A percentile compares a stretch with the other conserved stretches of the same genome.
phyloP scores from a whole-genome alignment of 164 flowering plant genomes.

The Umbilicus rupestris region DNA sequence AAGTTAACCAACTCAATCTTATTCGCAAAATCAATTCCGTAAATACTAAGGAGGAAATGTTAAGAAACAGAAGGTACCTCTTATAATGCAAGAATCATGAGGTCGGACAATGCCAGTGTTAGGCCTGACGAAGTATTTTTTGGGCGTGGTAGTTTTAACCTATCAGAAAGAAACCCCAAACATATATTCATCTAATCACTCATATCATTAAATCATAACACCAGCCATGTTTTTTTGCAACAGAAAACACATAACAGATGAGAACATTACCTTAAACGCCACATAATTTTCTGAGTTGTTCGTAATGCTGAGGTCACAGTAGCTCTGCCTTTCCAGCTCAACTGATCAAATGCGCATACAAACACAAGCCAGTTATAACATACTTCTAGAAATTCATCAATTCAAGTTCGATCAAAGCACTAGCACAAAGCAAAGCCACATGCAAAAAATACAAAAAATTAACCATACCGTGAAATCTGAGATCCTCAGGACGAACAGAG shows the following conservation, averaged over 20 bases:
- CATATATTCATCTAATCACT: background rate
- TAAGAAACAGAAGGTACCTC: conserved; percentile 32
- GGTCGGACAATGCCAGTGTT: conserved; percentile 79
- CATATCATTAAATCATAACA: background rate
- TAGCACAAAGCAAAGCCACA: background rate
- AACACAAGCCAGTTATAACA: background rate
- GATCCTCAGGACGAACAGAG: conserved; percentile 72
- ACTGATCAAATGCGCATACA: conserved; percentile 26
- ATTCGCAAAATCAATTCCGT: background rate
- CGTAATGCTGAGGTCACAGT: conserved; percentile 75
- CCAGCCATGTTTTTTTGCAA: background rate
- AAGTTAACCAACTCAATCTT: too few relatives aligned
- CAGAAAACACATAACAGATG: background rate
- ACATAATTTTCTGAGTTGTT: conserved; percentile 76
- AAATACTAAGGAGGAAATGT: background rate
- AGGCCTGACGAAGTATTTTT: conserved; percentile 89
- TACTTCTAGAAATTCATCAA: too few relatives aligned
- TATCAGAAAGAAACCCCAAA: conserved; percentile 13
- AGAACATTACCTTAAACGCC: conserved; percentile 76
- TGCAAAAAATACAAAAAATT: background rate
- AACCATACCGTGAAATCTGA: conserved; percentile 52
- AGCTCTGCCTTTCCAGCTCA: conserved; percentile 67
- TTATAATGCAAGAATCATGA: conserved; percentile 66
- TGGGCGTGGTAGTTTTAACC: conserved; percentile 94
- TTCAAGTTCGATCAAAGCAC: too few relatives aligned